Percentiles rank a stretch among this genome's conserved stretches.
Conservation (phyloP, 2,329 filamentous ascomycete genomes). For the Xenoacremonium recifei region DNA sequence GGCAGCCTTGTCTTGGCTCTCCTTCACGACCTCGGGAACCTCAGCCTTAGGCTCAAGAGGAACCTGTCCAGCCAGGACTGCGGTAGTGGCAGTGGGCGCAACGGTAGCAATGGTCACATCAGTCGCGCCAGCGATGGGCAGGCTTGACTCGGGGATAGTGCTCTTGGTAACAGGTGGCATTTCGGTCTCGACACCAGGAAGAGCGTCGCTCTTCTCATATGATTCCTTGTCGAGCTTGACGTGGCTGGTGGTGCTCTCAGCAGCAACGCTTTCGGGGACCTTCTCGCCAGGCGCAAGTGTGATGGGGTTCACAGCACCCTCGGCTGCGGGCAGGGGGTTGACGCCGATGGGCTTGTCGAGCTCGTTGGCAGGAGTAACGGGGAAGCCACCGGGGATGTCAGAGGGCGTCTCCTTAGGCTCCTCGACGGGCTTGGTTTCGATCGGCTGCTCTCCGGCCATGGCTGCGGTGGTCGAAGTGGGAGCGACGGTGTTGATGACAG, state of each 20-base stretch:
- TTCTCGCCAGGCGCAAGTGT: slow-evolving; percentile 76
- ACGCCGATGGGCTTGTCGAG: slow-evolving; percentile 54
- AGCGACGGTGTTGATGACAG: neutral
- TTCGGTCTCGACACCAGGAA: slow-evolving; percentile 50
- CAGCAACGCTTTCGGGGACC: slow-evolving; percentile 68
- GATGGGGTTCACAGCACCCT: slow-evolving; percentile 74
- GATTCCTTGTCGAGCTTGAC: slow-evolving; percentile 80
- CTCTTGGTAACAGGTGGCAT: slow-evolving; percentile 58
- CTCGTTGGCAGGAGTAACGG: slow-evolving; percentile 63
- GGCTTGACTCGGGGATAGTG: slow-evolving; percentile 79
- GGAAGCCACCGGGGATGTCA: slow-evolving; percentile 49
- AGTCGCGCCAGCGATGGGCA: slow-evolving; percentile 56
- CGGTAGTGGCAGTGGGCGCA: slow-evolving; percentile 61
- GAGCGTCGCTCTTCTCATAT: slow-evolving; percentile 76
- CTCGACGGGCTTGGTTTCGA: slow-evolving; percentile 10
- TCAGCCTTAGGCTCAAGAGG: slow-evolving; percentile 56
- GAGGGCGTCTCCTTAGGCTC: slow-evolving; percentile 27
- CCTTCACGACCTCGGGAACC: slow-evolving; percentile 56
- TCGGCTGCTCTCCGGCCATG: slow-evolving; percentile 12
- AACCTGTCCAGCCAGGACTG: slow-evolving; percentile 64
- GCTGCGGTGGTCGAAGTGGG: neutral
- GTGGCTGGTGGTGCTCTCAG: slow-evolving; percentile 67
- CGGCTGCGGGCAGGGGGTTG: slow-evolving; percentile 61
- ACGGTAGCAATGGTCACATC: slow-evolving; percentile 53
- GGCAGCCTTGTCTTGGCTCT: slow-evolving; percentile 68